Conservation (phyloP, 345 rosid species). For the Noccaea caerulescens region DNA sequence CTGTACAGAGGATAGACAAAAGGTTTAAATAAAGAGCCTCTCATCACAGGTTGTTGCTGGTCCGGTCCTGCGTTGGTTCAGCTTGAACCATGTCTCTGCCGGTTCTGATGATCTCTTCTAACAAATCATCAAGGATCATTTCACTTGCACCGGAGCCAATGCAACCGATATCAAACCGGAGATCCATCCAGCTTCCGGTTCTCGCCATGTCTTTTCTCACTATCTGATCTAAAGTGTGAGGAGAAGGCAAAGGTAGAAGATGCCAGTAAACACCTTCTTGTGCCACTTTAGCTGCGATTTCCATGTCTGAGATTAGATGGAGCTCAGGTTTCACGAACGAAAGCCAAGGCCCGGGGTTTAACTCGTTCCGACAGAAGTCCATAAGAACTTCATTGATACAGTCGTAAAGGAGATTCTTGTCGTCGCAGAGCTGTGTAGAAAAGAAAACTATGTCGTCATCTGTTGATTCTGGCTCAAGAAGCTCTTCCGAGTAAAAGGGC, state of each 20-base stretch:
- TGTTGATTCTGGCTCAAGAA: conserved; percentile 61
- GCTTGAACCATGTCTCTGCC: conserved; percentile 31
- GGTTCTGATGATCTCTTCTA: conserved; percentile 58
- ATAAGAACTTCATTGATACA: conserved; percentile 75
- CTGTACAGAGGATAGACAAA: conserved; percentile 38
- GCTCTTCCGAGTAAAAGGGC: conserved; percentile 61
- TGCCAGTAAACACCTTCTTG: conserved; percentile 75
- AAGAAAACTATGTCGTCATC: conserved; percentile 59
- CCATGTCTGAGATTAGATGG: conserved; percentile 57
- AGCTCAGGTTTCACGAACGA: conserved; percentile 56
- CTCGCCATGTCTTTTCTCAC: conserved; percentile 78
- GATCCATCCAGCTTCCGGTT: conserved; percentile 80
- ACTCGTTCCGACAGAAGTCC: conserved; percentile 50
- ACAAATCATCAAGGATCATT: conserved; percentile 64
- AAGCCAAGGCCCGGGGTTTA: conserved; percentile 60
- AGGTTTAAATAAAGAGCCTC: conserved; percentile 22
- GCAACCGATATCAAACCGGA: conserved; percentile 53
- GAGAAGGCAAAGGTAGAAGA: conserved; percentile 65
- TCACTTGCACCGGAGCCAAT: conserved; percentile 57
- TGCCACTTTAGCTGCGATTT: conserved; percentile 55
- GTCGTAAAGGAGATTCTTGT: conserved; percentile 64
- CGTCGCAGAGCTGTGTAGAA: conserved; percentile 56
- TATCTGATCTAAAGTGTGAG: conserved; percentile 76
- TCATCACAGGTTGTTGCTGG: conserved; percentile 12
- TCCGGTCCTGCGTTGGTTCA: conserved; percentile 24